A percentile compares a stretch with the other conserved stretches of the same genome.
phyloP scores from a whole-genome alignment of 2,329 filamentous ascomycete genomes.

The Colletotrichum brevisporum region DNA sequence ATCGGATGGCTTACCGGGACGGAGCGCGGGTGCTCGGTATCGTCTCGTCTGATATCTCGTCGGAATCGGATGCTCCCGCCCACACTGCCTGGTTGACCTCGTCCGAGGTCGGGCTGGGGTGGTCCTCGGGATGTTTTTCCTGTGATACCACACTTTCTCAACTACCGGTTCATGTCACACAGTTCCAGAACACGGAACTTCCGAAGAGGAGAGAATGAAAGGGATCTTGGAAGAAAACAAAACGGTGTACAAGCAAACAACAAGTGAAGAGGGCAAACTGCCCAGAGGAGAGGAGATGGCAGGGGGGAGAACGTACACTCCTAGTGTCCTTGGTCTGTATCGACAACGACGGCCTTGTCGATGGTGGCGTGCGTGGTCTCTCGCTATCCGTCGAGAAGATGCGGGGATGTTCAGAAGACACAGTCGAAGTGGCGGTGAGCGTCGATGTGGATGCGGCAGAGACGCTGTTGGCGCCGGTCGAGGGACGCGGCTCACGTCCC shows the following conservation, averaged over 20 bases:
- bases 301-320: conserved; percentile 15
- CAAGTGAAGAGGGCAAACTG: not conserved
- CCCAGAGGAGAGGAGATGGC: not conserved
- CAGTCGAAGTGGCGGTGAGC: conserved; percentile 40
- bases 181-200: too few species aligned
- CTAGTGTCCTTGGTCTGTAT: conserved; percentile 17
- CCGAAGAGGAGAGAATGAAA: not conserved
- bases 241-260: not conserved
- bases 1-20: conserved; percentile 21
- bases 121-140: conserved; percentile 25
- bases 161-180: not conserved
- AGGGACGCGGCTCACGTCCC: conserved; percentile 28
- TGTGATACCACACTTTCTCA: not conserved
- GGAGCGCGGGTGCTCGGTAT: conserved; percentile 7
- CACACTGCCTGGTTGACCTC: conserved; percentile 30
- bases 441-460: conserved; percentile 37
- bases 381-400: conserved; percentile 32
- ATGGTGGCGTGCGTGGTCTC: conserved; percentile 35
- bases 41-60: conserved; percentile 28
- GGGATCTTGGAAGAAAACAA: not conserved
- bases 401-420: conserved; percentile 38
- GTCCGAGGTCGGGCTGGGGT: conserved; percentile 37
- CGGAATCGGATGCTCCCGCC: conserved; percentile 36
- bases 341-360: conserved; percentile 37
- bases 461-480: conserved; percentile 38